Conservation (phyloP, 306 rosid species). For the Delonix regia region DNA sequence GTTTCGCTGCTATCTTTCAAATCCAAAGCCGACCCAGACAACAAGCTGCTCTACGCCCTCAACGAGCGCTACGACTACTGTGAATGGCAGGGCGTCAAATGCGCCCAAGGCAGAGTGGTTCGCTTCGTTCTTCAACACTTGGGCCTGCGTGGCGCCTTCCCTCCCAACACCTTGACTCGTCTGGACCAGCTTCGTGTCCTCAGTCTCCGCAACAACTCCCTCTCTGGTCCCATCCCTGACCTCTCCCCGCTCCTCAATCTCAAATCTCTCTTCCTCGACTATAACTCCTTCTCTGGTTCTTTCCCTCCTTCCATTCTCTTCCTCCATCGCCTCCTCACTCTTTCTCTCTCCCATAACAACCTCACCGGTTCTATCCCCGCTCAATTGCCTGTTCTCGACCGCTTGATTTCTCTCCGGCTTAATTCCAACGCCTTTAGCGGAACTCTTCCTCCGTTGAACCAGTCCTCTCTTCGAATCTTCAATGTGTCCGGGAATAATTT, state of each 20-base stretch:
- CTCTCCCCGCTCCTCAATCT: constrained; percentile 71
- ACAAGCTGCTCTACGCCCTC: constrained; percentile 68
- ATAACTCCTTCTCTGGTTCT: constrained; percentile 61
- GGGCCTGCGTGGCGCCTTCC: constrained; percentile 62
- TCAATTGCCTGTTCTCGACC: constrained; percentile 48
- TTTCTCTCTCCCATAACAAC: constrained; percentile 65
- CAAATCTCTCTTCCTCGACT: constrained; percentile 67
- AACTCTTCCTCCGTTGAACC: constrained; percentile 63
- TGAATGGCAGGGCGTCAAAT: constrained; percentile 88
- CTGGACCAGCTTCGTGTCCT: constrained; percentile 90
- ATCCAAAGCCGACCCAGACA: constrained; percentile 70
- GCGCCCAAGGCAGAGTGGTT: constrained; percentile 76
- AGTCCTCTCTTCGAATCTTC: constrained; percentile 44
- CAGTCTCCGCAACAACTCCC: constrained; percentile 78
- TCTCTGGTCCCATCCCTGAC: constrained; percentile 80
- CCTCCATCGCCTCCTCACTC: constrained; percentile 63
- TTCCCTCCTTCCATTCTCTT: constrained; percentile 69
- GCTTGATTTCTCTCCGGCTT: constrained; percentile 64
- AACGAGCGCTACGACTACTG: constrained; percentile 82
- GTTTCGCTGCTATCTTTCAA: constrained; percentile 76
- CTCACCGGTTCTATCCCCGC: constrained; percentile 63
- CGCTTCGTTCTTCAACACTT: constrained; percentile 51
- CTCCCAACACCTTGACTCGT: constrained; percentile 55
- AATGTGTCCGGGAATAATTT: not conserved
- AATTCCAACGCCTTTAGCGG: constrained; percentile 68